Percentiles rank a stretch among this genome's conserved stretches.
Conservation (phyloP, 108 stramenopile species). For the Poteriospumella lacustris region DNA sequence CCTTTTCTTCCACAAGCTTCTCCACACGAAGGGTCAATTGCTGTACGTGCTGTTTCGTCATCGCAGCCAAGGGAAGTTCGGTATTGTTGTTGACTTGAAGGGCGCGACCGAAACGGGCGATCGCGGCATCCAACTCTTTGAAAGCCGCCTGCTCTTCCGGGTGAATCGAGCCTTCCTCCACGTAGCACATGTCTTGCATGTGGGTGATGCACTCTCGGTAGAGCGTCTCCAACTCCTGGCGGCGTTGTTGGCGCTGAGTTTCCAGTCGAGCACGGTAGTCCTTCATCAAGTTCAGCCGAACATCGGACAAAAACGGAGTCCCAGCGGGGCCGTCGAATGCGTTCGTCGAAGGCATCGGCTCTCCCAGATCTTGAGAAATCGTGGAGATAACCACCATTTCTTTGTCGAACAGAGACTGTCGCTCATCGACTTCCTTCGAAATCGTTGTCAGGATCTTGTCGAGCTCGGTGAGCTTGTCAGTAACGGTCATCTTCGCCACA, state of each 20-base stretch:
- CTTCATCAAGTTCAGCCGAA: not conserved
- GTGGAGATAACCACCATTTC: not conserved
- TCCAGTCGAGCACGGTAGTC: not conserved
- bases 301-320: not conserved
- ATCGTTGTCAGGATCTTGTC: not conserved
- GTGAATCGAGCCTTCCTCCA: not conserved
- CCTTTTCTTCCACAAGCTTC: conserved; percentile 11
- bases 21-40: not conserved
- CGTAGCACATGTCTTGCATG: not conserved
- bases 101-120: not conserved
- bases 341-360: not conserved
- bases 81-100: not conserved
- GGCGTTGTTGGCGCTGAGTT: not conserved
- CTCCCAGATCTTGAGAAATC: not conserved
- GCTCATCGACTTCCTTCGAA: not conserved
- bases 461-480: conserved; percentile 17
- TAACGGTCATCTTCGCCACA: not conserved
- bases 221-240: not conserved
- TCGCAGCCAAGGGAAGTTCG: not conserved
- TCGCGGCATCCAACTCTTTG: not conserved
- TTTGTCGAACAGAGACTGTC: not conserved
- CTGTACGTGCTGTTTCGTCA: not conserved
- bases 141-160: not conserved
- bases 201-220: not conserved
- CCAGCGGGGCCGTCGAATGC: not conserved